Evolutionary conservation across 495 filamentous ascomycete genomes (phyloP), one percentile per base, ranked within the genome.

Genomic region (Penicillium macrosclerotiorum): DNA sequence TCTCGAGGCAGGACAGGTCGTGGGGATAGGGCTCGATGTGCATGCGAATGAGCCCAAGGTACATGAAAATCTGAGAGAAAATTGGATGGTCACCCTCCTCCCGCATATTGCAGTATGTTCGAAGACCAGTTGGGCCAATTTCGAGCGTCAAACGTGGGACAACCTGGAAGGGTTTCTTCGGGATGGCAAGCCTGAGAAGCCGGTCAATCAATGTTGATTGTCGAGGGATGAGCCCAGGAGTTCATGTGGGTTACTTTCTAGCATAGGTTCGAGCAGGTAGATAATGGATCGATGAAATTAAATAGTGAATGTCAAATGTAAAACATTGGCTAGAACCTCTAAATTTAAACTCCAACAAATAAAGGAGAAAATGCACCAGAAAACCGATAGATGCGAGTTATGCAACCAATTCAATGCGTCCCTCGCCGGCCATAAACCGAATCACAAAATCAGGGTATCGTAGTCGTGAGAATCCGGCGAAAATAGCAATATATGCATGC

Each of bases 11-110:
- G 75, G 75, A 1, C 44, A 58, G 4, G 36, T 87, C 0, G 53
- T 62, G 1, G 73, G 72, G 0, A 78, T 76, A 0, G 84, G 81
- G 12, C 65, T 88, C 42, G 85, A 87, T 54, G 85, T 89, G 37
- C 80, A 85, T 59, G 74, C 70, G 7, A 52, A 72, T 18, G 83
- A 87, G 30, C 54, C 54, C 24, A 13, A 40, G 34, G 50, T 56
- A 30, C 49, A 56, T 42, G 63, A 81, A 17, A 49, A 71, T 18
- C 56, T 85, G 47, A 58, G 19, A 14, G 18, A 23, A 24, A 37
- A 37, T 13, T 37, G 19, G 35, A 37, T 37, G 35, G 35, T 37
- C 12, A 37, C 35, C 24, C 17, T 37, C 7, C 20, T 37, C 12
- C 35, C 35, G 8, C 32, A 35, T 35, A 13, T 35, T 16, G 32